Evolutionary conservation across 2,329 filamentous ascomycete genomes (phyloP).

Genomic region (Phaeophleospora eucalypticola): DNA sequence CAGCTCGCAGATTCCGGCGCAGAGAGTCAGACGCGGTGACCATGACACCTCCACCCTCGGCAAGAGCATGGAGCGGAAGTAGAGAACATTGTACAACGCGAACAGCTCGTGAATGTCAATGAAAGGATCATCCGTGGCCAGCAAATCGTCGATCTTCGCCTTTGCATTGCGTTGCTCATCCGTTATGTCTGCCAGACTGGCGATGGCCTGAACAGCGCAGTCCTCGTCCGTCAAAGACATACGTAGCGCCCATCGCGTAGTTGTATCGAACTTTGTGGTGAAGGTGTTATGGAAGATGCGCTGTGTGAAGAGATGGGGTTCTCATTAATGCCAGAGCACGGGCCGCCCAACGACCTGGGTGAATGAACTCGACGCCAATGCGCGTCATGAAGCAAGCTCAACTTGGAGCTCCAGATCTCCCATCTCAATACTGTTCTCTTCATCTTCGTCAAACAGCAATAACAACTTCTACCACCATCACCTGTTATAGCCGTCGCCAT

Average conservation of each 20-base stretch:
- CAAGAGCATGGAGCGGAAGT: conserved; percentile 40
- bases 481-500: conserved; percentile 33
- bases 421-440: neutral
- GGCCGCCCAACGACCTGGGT: neutral
- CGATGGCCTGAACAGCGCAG: conserved; percentile 38
- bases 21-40: conserved; percentile 43
- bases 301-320: no score
- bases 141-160: conserved; percentile 34
- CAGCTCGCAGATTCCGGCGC: conserved; percentile 45
- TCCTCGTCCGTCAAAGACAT: conserved; percentile 43
- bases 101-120: conserved; percentile 42
- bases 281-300: no score
- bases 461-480: no score
- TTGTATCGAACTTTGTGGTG: no score
- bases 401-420: no score
- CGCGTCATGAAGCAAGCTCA: neutral
- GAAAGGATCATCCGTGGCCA: conserved; percentile 36
- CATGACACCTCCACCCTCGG: conserved; percentile 41
- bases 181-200: conserved; percentile 33
- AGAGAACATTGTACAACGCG: conserved; percentile 39
- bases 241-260: neutral
- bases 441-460: neutral
- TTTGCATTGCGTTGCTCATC: conserved; percentile 34
- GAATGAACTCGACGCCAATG: neutral
- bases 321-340: no score